phyloP scores from a whole-genome alignment of 2,329 filamentous ascomycete genomes.

The Fusarium drepaniforme region DNA sequence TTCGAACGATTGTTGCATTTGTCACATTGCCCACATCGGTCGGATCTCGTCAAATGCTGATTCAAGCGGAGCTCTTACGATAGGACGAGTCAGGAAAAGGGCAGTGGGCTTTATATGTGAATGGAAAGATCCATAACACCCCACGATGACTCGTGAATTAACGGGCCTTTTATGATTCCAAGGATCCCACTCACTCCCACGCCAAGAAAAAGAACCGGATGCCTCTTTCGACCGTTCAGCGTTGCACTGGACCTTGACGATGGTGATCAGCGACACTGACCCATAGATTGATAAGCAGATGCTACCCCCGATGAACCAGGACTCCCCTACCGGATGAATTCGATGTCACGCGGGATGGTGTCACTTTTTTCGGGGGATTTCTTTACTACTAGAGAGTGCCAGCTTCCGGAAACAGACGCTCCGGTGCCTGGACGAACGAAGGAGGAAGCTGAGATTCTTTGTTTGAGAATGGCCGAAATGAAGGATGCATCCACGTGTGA shows the following conservation, averaged over 20 bases:
- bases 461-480: not conserved
- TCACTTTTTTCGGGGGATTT: not conserved
- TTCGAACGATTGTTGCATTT: not conserved
- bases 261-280: not conserved
- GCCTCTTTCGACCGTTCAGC: not conserved
- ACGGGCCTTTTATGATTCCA: not conserved
- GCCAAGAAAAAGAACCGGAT: not conserved
- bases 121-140: not conserved
- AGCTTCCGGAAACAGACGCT: not conserved
- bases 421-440: not conserved
- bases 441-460: not conserved
- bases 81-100: not conserved
- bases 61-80: not conserved
- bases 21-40: not conserved
- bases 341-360: not conserved
- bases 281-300: constrained; percentile 1
- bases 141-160: not conserved
- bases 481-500: not conserved
- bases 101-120: not conserved
- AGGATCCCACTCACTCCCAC: not conserved
- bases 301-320: not conserved
- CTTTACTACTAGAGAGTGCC: not conserved
- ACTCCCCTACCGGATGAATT: not conserved
- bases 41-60: not conserved
- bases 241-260: not conserved